Base-by-base conservation (phyloP, 257 asterid genomes). In the Plantago ovata region DNA sequence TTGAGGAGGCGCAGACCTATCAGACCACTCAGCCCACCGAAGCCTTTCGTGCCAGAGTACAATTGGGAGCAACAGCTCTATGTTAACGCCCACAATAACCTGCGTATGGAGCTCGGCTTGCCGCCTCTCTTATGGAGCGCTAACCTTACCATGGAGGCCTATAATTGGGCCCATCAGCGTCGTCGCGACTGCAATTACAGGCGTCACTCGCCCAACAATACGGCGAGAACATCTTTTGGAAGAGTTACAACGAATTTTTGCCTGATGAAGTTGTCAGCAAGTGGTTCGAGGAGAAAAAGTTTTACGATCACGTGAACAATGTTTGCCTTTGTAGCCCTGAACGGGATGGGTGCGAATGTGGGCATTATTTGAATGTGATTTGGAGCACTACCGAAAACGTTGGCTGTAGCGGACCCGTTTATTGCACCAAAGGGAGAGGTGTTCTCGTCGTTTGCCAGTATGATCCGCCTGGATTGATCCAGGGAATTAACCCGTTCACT, bases 141-240 rank as follows among this genome's bases (percentile, higher is more conserved):
- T 4, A 55, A 9, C 0, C 74, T 84, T 11, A 57, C 94, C 18
- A 61, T 68, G 9, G 46, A 16, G 9, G 76, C 95, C 1, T 80
- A 62, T 10, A 36, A 66, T 0, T 84, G 87, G 90, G 91, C 84
- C 2, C n/a, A 21, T 61, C 46, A 51, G 8, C 86, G 84, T 28
- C 72, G 66, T 54, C 18, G 13, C 0, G 84, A 80, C 60, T 85
- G 92, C 89, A 40, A 73, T 33, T 78, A 66, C 77, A 72, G 91
- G n/a, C 36, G 9, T 0, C 91, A 87, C 62, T 87, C 95, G 0
- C 3, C 21, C 2, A 69, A 65, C 33, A 53, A 3, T 67, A 70
- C 54, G 89, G 89, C 10, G 96, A 84, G 74, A 87, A 77, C 75
- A 81, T 76, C 3, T 82, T 53, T 49, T 80, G 68, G 82, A 79